phyloP scores from a whole-genome alignment of 2,329 filamentous ascomycete genomes.

The Thielaviopsis musarum region DNA sequence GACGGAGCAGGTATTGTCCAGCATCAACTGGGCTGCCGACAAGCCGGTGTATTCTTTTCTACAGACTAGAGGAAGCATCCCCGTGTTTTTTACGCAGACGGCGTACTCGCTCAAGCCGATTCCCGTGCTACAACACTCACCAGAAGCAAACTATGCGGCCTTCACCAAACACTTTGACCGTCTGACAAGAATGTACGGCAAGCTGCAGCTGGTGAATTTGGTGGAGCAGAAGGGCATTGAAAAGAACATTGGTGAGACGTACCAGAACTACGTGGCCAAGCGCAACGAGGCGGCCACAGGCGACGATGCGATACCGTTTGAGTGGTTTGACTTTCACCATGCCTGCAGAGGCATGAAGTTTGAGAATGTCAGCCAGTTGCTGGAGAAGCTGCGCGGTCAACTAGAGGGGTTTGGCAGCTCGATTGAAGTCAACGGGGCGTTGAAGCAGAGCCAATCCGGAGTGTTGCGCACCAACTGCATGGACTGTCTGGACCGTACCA shows the following conservation, averaged over 20 bases:
- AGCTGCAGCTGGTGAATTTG: conserved; percentile 64
- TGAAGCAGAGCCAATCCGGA: conserved; percentile 42
- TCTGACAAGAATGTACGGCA: conserved; percentile 52
- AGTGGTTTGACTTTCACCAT: conserved; percentile 96
- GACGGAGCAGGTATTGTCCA: conserved; percentile 82
- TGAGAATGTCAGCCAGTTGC: conserved; percentile 72
- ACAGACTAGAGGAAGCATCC: conserved; percentile 80
- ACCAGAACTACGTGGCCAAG: conserved; percentile 47
- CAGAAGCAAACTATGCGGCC: conserved; percentile 60
- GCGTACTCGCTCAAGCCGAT: conserved; percentile 86
- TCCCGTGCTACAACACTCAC: conserved; percentile 65
- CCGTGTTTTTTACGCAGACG: conserved; percentile 86
- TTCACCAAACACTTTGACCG: conserved; percentile 65
- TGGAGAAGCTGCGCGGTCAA: conserved; percentile 51
- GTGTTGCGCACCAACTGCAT: conserved; percentile 93
- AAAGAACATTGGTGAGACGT: conserved; percentile 59
- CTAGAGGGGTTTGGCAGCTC: conserved; percentile 59
- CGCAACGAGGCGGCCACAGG: conserved; percentile 38
- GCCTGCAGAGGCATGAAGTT: conserved; percentile 95
- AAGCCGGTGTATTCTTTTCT: conserved; percentile 64
- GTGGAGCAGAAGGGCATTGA: conserved; percentile 83
- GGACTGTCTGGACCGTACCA: conserved; percentile 93
- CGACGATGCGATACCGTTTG: conserved; percentile 35
- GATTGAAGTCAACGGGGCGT: conserved; percentile 30
- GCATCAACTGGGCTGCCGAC: conserved; percentile 35